Percentiles rank a stretch among this genome's conserved stretches.
phyloP scores from a whole-genome alignment of 495 filamentous ascomycete species.

The Hypomontagnella submonticulosa region DNA sequence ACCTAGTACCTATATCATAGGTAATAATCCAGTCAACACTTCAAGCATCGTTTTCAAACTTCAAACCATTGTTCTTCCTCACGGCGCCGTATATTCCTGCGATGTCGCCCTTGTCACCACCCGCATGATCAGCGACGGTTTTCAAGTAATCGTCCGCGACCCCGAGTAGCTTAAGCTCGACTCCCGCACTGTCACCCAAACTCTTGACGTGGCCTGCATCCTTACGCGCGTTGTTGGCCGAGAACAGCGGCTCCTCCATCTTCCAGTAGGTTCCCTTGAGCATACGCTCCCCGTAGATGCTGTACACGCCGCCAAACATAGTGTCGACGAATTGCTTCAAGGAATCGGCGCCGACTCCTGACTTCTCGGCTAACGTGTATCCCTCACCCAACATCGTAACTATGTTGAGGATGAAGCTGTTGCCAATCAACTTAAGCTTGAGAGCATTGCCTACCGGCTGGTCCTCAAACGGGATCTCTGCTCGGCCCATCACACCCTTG shows the following conservation, averaged over 20 bases:
- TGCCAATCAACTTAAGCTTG: conserved; percentile 83
- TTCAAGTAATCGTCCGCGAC: conserved; percentile 78
- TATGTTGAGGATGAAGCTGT: conserved; percentile 87
- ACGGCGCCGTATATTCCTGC: conserved; percentile 85
- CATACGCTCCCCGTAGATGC: conserved; percentile 81
- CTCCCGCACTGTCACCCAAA: conserved; percentile 71
- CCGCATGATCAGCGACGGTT: conserved; percentile 65
- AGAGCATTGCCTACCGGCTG: conserved; percentile 68
- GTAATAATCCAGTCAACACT: no score
- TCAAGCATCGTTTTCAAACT: conserved; percentile 68
- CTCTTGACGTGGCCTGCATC: conserved; percentile 80
- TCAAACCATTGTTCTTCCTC: conserved; percentile 73
- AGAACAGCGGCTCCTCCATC: conserved; percentile 76
- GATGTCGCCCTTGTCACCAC: conserved; percentile 78
- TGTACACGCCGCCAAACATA: conserved; percentile 72
- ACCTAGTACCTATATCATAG: no score
- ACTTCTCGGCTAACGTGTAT: conserved; percentile 80
- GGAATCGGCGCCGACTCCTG: conserved; percentile 75
- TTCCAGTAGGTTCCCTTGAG: conserved; percentile 75
- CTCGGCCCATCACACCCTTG: conserved; percentile 78
- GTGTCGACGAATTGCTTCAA: conserved; percentile 74
- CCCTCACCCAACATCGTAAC: conserved; percentile 82
- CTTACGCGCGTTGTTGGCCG: conserved; percentile 87
- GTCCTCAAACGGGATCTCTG: conserved; percentile 75
- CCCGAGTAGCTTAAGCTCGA: conserved; percentile 71